Conservation (phyloP, 2,329 filamentous ascomycete species). For the Fusarium heterosporum region DNA sequence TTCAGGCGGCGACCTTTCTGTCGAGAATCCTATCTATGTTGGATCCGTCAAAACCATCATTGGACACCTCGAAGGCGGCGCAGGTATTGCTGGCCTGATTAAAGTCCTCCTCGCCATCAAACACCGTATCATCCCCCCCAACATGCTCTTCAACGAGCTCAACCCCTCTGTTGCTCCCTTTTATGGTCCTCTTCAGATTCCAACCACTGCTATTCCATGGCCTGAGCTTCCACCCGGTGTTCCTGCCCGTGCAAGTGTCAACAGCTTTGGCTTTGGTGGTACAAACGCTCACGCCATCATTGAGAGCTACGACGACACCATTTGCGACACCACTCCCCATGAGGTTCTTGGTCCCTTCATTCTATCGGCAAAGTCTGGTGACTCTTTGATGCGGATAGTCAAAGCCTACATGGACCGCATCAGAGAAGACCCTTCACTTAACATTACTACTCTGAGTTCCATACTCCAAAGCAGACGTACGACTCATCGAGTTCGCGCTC, state of each 20-base stretch:
- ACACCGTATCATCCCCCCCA: background rate
- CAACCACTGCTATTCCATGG: constrained; percentile 1
- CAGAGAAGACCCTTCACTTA: background rate
- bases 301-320: constrained; percentile 1
- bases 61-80: constrained; percentile 18
- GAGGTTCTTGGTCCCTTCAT: background rate
- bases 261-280: constrained; percentile 19
- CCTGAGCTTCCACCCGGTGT: background rate
- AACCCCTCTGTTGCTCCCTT: constrained; percentile 7
- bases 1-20: background rate
- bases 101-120: background rate
- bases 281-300: constrained; percentile 28
- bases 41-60: constrained; percentile 30
- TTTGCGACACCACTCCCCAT: background rate
- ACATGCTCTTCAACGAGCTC: constrained; percentile 4
- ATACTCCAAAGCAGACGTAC: background rate
- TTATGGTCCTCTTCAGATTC: background rate
- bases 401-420: background rate
- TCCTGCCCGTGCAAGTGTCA: constrained; percentile 6
- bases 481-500: background rate
- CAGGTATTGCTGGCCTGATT: constrained; percentile 7
- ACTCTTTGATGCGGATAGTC: background rate
- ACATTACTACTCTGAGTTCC: background rate
- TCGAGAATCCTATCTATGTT: constrained; percentile 11
- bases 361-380: background rate